Evolutionary conservation across 2,329 filamentous ascomycete genomes (phyloP).

Genomic region (Ceratocystis colombiana): DNA sequence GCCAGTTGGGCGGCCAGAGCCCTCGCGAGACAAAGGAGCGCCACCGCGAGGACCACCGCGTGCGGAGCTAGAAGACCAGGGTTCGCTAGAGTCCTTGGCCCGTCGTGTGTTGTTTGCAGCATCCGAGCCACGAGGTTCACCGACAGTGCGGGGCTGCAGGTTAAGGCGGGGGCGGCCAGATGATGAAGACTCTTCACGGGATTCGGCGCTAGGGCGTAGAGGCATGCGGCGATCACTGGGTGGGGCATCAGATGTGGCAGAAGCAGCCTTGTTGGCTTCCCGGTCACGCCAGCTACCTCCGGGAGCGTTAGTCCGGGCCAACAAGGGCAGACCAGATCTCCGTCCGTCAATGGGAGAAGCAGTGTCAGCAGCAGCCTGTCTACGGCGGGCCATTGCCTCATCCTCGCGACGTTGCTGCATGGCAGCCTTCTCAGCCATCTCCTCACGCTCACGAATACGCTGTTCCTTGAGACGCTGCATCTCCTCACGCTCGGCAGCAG

Average conservation of each 20-base stretch:
- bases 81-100: conserved; percentile 61
- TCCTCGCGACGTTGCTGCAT: conserved; percentile 75
- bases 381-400: conserved; percentile 69
- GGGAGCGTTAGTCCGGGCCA: conserved; percentile 27
- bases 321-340: conserved; percentile 18
- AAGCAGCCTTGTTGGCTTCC: conserved; percentile 32
- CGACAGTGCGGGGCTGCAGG: conserved; percentile 45
- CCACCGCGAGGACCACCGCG: conserved; percentile 79
- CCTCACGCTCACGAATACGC: conserved; percentile 57
- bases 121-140: conserved; percentile 35
- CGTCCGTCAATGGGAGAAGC: conserved; percentile 26
- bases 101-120: conserved; percentile 60
- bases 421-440: conserved; percentile 53
- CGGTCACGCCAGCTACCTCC: conserved; percentile 38
- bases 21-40: conserved; percentile 78
- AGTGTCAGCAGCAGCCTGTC: conserved; percentile 32
- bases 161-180: conserved; percentile 49
- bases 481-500: conserved; percentile 68
- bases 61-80: conserved; percentile 82
- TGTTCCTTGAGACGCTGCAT: conserved; percentile 57
- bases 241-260: conserved; percentile 29
- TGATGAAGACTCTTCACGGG: not conserved
- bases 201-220: not conserved
- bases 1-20: conserved; percentile 26
- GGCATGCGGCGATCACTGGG: conserved; percentile 27